These are phyloP conservation scores for Calonectria hawksworthii DNA, from an alignment of 2,329 filamentous ascomycete species.

Conservation along the genomic window DNA sequence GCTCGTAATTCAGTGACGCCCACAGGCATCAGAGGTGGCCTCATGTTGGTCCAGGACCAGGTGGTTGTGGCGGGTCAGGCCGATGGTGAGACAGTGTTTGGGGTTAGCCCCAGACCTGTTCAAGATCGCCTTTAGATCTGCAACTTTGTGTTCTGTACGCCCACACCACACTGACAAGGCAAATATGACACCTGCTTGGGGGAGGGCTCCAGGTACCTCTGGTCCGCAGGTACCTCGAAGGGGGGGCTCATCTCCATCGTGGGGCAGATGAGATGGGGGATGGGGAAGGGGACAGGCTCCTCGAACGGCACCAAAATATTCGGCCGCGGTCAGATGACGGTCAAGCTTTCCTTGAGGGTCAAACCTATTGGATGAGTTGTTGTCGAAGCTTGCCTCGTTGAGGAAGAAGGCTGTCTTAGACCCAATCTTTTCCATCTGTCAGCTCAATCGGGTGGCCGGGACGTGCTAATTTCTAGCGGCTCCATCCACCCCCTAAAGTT, in stretches of 20 bases:
- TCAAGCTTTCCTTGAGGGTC: slow-evolving; percentile 28
- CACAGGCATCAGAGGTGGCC: slow-evolving; percentile 4
- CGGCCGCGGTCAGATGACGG: slow-evolving; percentile 31
- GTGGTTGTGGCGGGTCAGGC: slow-evolving; percentile 32
- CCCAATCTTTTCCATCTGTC: slow-evolving; percentile 29
- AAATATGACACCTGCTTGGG: slow-evolving; percentile 10
- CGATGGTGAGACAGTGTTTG: slow-evolving; percentile 33
- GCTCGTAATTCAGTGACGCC: neutral
- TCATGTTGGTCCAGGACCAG: slow-evolving; percentile 9
- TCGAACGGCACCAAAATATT: slow-evolving; percentile 21
- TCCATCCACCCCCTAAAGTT: slow-evolving; percentile 18
- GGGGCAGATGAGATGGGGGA: slow-evolving; percentile 13
- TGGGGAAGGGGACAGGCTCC: slow-evolving; percentile 15
- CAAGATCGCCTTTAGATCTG: slow-evolving; percentile 38
- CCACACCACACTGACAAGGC: slow-evolving; percentile 11
- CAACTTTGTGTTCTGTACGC: slow-evolving; percentile 17
- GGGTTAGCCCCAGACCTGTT: slow-evolving; percentile 30
- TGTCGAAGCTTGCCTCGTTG: slow-evolving; percentile 15
- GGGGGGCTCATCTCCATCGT: slow-evolving; percentile 24
- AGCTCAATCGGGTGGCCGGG: slow-evolving; percentile 30
- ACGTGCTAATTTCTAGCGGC: slow-evolving; percentile 7
- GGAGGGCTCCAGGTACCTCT: slow-evolving; percentile 26
- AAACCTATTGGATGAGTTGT: slow-evolving; percentile 22
- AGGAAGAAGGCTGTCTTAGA: slow-evolving; percentile 13
- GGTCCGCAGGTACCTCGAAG: slow-evolving; percentile 23